Evolutionary conservation across 2,329 filamentous ascomycete genomes (phyloP).

Genomic region (Ophiostoma sp.): DNA sequence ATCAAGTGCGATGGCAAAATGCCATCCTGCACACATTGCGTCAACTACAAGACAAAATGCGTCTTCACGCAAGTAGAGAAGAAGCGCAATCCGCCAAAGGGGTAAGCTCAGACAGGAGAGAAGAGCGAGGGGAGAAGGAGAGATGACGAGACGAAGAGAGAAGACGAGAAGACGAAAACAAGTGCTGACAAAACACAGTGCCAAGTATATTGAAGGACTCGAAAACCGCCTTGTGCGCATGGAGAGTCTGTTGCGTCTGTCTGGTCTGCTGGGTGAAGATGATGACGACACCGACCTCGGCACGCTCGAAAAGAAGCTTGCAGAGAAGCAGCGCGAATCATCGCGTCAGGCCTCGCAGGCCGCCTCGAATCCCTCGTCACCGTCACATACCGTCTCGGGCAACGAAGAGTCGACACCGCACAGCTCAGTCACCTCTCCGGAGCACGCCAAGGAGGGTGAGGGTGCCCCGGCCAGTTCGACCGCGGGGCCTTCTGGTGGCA

Average conservation of each 20-base stretch:
- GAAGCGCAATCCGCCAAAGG: constrained; percentile 94
- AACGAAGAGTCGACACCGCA: constrained; percentile 44
- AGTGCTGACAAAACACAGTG: constrained; percentile 33
- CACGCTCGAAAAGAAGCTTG: constrained; percentile 72
- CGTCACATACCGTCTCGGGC: constrained; percentile 42
- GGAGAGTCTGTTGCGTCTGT: constrained; percentile 84
- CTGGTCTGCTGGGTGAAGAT: constrained; percentile 78
- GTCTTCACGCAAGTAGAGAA: constrained; percentile 98
- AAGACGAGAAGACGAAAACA: too few species aligned
- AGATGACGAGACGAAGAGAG: too few species aligned
- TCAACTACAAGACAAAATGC: constrained; percentile 97
- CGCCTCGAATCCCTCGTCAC: constrained; percentile 48
- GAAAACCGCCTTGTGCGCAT: constrained; percentile 94
- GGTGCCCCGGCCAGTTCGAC: constrained; percentile 26
- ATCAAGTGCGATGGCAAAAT: constrained; percentile 98
- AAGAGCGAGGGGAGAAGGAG: too few species aligned
- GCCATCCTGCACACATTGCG: constrained; percentile 89
- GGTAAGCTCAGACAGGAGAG: constrained; percentile 32
- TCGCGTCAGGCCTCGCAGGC: constrained; percentile 47
- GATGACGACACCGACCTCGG: constrained; percentile 76
- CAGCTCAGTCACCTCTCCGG: constrained; percentile 51
- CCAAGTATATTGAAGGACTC: constrained; percentile 95
- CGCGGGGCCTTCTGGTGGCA: not conserved
- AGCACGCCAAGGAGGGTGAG: constrained; percentile 34
- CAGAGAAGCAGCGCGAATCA: constrained; percentile 43